These are phyloP conservation scores for Coix lacrymajobi DNA, from an alignment of 176 grass and related monocot species.

Conservation along the genomic window DNA sequence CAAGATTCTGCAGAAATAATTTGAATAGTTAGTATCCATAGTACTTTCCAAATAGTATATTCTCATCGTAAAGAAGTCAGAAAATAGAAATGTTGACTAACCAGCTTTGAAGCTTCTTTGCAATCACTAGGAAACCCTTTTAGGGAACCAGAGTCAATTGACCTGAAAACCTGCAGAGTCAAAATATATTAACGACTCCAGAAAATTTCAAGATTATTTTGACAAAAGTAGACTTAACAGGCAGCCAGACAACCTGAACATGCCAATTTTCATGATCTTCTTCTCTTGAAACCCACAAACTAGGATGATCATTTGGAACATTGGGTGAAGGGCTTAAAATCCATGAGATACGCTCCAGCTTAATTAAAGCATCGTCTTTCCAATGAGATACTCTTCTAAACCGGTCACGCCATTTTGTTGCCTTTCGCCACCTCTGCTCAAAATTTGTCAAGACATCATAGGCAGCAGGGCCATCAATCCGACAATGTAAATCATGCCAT, in stretches of 20 bases:
- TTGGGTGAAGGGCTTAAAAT: slow-evolving; percentile 73
- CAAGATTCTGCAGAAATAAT: slow-evolving; percentile 69
- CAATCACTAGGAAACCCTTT: slow-evolving; percentile 79
- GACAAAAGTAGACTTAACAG: slow-evolving; percentile 14
- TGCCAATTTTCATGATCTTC: slow-evolving; percentile 86
- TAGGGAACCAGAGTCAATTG: slow-evolving; percentile 94
- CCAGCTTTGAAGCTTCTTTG: slow-evolving; percentile 60
- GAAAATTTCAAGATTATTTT: background rate
- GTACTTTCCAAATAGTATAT: slow-evolving; percentile 19
- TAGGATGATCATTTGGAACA: slow-evolving; percentile 58
- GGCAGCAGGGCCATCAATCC: slow-evolving; percentile 86
- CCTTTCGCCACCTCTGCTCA: slow-evolving; percentile 88
- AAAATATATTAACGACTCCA: slow-evolving; percentile 25
- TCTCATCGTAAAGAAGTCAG: background rate
- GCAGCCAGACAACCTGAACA: slow-evolving; percentile 58
- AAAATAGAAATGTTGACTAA: slow-evolving; percentile 31
- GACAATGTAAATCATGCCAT: slow-evolving; percentile 98
- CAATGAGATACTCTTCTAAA: slow-evolving; percentile 57
- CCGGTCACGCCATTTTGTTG: slow-evolving; percentile 69
- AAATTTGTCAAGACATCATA: slow-evolving; percentile 95
- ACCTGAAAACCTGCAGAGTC: slow-evolving; percentile 65
- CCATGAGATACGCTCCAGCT: slow-evolving; percentile 93
- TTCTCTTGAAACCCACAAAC: slow-evolving; percentile 61
- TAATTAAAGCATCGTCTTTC: slow-evolving; percentile 90
- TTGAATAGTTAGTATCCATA: background rate